Evolutionary conservation across 768 basidiomycete genomes (phyloP).

Genomic region (Myochromella boudieri): DNA sequence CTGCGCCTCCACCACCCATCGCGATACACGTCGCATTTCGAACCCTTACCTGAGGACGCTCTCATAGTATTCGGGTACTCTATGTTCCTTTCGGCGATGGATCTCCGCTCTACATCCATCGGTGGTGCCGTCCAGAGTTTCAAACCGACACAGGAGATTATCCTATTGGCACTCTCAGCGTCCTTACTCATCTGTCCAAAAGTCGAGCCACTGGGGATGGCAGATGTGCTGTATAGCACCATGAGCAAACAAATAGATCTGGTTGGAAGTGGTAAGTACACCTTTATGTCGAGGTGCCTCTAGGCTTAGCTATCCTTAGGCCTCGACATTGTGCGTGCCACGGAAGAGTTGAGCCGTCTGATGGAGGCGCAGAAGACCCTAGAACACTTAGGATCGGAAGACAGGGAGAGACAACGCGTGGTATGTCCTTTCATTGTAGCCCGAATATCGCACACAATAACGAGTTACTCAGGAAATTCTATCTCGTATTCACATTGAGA

Average conservation of each 20-base stretch:
- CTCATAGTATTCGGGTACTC: slow-evolving; percentile 30
- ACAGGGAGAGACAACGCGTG: background rate
- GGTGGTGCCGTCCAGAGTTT: slow-evolving; percentile 20
- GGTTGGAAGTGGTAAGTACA: slow-evolving; percentile 8
- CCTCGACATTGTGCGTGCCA: slow-evolving; percentile 2
- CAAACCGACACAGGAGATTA: slow-evolving; percentile 26
- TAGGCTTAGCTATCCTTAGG: background rate
- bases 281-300: no score
- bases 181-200: slow-evolving; percentile 23
- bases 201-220: slow-evolving; percentile 27
- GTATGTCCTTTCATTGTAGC: slow-evolving; percentile 1
- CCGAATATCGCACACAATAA: background rate
- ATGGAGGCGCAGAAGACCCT: slow-evolving; percentile 1
- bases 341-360: slow-evolving; percentile 5
- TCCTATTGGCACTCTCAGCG: slow-evolving; percentile 23
- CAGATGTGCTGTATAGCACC: slow-evolving; percentile 16
- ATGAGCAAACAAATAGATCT: slow-evolving; percentile 13
- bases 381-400: background rate
- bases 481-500: slow-evolving; percentile 4
- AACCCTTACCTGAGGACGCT: slow-evolving; percentile 22
- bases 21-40: slow-evolving; percentile 20
- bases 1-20: slow-evolving; percentile 22
- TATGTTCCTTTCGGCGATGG: slow-evolving; percentile 27
- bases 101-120: slow-evolving; percentile 24
- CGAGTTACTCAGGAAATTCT: background rate